phyloP scores from a whole-genome alignment of 495 filamentous ascomycete species.

The Lepidopterella palustris region DNA sequence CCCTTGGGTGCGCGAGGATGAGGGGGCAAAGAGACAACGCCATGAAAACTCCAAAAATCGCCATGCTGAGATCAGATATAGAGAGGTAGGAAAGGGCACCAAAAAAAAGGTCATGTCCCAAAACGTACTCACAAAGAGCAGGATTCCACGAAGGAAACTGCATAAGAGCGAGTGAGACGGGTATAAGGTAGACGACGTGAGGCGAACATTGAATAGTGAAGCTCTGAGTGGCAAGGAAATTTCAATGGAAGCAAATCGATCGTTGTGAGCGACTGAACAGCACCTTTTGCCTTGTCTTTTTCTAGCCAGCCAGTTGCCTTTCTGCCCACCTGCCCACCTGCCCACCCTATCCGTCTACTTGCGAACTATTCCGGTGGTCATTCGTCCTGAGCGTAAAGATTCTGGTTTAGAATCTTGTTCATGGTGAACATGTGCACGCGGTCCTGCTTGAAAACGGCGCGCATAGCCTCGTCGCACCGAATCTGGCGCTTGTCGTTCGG shows the following conservation, averaged over 20 bases:
- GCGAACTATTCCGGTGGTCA: constrained; percentile 23
- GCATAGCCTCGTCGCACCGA: constrained; percentile 81
- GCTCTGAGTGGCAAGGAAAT: too few relatives aligned
- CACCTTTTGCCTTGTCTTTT: too few relatives aligned
- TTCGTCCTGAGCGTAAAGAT: constrained; percentile 60
- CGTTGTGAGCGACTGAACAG: too few relatives aligned
- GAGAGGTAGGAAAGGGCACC: too few relatives aligned
- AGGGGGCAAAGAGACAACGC: neutral
- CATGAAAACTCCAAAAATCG: neutral
- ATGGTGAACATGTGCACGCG: constrained; percentile 97
- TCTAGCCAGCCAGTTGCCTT: neutral
- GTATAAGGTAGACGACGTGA: too few relatives aligned
- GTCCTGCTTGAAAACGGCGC: constrained; percentile 82
- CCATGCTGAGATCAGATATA: too few relatives aligned
- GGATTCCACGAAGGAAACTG: too few relatives aligned
- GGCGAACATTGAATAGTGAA: too few relatives aligned
- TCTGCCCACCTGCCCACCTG: neutral
- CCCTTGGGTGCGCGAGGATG: neutral
- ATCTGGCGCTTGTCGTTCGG: constrained; percentile 88
- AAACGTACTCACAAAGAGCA: too few relatives aligned
- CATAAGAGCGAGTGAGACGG: too few relatives aligned
- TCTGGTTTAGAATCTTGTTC: constrained; percentile 73
- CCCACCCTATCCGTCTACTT: neutral
- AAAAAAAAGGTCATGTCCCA: too few relatives aligned
- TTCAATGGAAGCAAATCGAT: too few relatives aligned